Percentiles rank a stretch among this genome's conserved stretches.
phyloP scores from a whole-genome alignment of 1,284 basidiomycete genomes.

The Moesziomyces parantarcticus region DNA sequence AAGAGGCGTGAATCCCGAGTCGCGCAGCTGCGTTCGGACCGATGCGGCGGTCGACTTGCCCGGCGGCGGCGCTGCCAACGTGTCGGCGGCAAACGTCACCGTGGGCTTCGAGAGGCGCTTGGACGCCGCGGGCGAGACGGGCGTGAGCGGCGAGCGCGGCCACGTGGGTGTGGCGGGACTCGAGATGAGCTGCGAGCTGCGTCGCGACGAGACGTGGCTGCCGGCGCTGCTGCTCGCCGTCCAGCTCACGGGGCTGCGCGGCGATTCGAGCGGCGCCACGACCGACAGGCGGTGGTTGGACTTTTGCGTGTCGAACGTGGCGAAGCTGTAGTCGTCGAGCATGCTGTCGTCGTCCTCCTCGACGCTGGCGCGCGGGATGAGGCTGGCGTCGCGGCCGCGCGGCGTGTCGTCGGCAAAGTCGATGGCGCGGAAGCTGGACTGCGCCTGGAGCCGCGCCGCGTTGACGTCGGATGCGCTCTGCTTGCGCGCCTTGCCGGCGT shows the following conservation, averaged over 20 bases:
- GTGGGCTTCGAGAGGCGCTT: conserved; percentile 11
- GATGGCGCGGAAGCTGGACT: conserved; percentile 30
- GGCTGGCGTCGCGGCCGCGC: conserved; percentile 26
- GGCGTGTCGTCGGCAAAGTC: conserved; percentile 46
- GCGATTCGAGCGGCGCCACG: conserved; percentile 19
- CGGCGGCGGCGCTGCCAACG: conserved; percentile 7
- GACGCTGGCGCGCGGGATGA: conserved; percentile 6
- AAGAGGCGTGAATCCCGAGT: conserved; percentile 7
- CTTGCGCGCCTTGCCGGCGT: conserved; percentile 17
- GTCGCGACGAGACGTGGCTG: too few species aligned
- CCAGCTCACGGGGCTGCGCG: conserved; percentile 16
- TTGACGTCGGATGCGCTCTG: conserved; percentile 1
- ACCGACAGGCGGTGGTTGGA: conserved; percentile 32
- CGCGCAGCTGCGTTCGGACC: conserved; percentile 15
- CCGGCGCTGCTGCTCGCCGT: conserved; percentile 9
- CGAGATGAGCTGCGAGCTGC: conserved; percentile 30
- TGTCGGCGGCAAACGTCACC: conserved; percentile 24
- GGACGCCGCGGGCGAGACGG: conserved; percentile 14
- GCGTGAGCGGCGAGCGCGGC: conserved; percentile 40
- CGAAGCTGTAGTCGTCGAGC: conserved; percentile 39
- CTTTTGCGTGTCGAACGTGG: conserved; percentile 18
- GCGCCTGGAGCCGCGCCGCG: not conserved
- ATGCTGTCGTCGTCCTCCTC: conserved; percentile 36
- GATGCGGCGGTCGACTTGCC: conserved; percentile 20
- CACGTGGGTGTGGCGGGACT: conserved; percentile 29